Percentiles rank a stretch among this genome's conserved stretches.
Conservation (phyloP, 306 rosid species). For the Lagenaria siceraria region DNA sequence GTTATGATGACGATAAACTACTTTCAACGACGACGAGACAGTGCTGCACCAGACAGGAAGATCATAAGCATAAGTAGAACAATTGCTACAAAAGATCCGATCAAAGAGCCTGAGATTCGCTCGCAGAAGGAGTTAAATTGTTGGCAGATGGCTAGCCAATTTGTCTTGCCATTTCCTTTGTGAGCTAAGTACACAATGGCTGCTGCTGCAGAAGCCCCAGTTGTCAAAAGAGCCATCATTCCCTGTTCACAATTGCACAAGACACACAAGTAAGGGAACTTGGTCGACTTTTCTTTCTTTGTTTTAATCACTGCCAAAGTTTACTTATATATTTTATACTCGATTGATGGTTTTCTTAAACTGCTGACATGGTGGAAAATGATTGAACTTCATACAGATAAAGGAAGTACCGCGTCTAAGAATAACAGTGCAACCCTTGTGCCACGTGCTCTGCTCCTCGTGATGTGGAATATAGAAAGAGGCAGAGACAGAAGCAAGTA, state of each 20-base stretch:
- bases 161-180: constrained; percentile 33
- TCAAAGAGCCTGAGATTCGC: constrained; percentile 45
- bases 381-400: neutral
- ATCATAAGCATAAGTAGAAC: constrained; percentile 24
- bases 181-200: constrained; percentile 43
- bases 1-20: neutral
- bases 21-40: constrained; percentile 25
- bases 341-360: neutral
- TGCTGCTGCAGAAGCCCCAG: constrained; percentile 46
- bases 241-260: constrained; percentile 14
- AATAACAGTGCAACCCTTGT: constrained; percentile 26
- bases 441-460: constrained; percentile 20
- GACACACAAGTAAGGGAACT: neutral
- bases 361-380: neutral
- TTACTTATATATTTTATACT: neutral
- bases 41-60: constrained; percentile 23
- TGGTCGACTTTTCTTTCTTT: neutral
- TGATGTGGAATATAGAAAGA: constrained; percentile 33
- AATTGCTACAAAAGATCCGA: constrained; percentile 45
- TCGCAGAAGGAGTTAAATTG: constrained; percentile 56
- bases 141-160: constrained; percentile 52
- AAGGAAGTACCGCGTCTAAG: constrained; percentile 28
- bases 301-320: neutral
- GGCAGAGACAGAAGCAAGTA: constrained; percentile 32
- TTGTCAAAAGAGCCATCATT: constrained; percentile 31